Conservation (phyloP, 306 rosid genomes). For the Trifolium subterraneum region DNA sequence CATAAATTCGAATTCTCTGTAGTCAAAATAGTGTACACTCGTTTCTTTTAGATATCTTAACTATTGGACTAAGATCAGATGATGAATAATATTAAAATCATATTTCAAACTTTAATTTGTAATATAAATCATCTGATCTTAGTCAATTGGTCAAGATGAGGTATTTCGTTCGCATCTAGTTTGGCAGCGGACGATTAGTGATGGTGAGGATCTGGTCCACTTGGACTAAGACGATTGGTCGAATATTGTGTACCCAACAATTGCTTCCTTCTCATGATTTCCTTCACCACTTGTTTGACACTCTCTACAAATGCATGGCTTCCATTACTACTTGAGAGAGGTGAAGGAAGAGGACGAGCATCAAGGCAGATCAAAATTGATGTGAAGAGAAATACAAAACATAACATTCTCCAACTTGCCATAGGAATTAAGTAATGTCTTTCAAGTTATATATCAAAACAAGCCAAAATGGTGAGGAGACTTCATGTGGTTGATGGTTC, state of each 20-base stretch:
- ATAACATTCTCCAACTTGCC: conserved; percentile 35
- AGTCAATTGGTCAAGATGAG: not conserved
- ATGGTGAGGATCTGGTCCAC: conserved; percentile 59
- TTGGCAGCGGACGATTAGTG: conserved; percentile 34
- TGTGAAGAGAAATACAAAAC: conserved; percentile 45
- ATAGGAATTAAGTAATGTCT: not conserved
- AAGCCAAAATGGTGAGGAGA: conserved; percentile 30
- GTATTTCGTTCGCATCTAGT: not conserved
- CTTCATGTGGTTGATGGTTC: conserved; percentile 5
- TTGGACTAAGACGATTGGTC: conserved; percentile 52
- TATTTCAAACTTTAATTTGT: not conserved
- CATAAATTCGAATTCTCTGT: not conserved
- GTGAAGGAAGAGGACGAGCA: conserved; percentile 33
- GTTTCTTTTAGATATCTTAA: not conserved
- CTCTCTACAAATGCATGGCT: conserved; percentile 32
- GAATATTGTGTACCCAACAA: conserved; percentile 37
- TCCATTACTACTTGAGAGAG: conserved; percentile 4
- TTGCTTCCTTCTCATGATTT: conserved; percentile 41
- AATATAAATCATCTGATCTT: not conserved
- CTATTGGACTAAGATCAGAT: not conserved
- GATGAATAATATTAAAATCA: not conserved
- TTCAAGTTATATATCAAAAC: conserved; percentile 19
- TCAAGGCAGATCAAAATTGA: conserved; percentile 36
- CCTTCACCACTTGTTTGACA: conserved; percentile 48
- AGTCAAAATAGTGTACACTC: not conserved